Evolutionary conservation across 495 filamentous ascomycete genomes (phyloP).

Genomic region (Ascodesmis nigricans): DNA sequence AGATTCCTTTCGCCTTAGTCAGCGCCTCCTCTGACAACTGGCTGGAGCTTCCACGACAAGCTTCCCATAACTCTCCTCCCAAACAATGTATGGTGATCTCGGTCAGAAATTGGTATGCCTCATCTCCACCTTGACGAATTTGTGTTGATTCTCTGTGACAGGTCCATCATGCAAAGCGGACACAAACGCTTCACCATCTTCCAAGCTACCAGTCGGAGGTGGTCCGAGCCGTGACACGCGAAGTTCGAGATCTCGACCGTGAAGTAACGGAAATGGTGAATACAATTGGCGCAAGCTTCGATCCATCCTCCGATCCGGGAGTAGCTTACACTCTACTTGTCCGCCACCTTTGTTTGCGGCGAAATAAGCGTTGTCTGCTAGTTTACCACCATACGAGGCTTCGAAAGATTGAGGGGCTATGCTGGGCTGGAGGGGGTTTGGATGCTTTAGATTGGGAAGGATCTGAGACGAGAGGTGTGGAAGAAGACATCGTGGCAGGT

Average conservation of each 20-base stretch:
- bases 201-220: conserved; percentile 88
- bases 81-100: conserved; percentile 70
- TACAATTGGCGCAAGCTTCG: conserved; percentile 60
- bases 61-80: conserved; percentile 1
- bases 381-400: conserved; percentile 81
- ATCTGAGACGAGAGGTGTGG: conserved; percentile 15
- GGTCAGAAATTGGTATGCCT: conserved; percentile 56
- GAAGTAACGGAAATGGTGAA: conserved; percentile 62
- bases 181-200: conserved; percentile 65
- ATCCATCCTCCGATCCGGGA: conserved; percentile 63
- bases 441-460: conserved; percentile 27
- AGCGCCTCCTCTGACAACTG: too few species aligned
- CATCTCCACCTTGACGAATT: conserved; percentile 5
- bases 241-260: conserved; percentile 85
- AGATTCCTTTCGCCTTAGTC: too few species aligned
- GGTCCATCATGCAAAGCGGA: conserved; percentile 95
- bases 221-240: conserved; percentile 64
- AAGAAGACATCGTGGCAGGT: conserved; percentile 12
- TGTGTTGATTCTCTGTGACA: conserved; percentile 23
- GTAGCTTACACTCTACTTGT: conserved; percentile 75
- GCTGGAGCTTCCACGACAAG: too few species aligned
- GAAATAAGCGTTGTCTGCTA: conserved; percentile 89
- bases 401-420: conserved; percentile 82
- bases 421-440: conserved; percentile 65
- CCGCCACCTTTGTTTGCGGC: conserved; percentile 80